These are phyloP conservation scores for Calamus simplicifolius DNA, from an alignment of 176 grass and related monocot species.

Conservation along the genomic window DNA sequence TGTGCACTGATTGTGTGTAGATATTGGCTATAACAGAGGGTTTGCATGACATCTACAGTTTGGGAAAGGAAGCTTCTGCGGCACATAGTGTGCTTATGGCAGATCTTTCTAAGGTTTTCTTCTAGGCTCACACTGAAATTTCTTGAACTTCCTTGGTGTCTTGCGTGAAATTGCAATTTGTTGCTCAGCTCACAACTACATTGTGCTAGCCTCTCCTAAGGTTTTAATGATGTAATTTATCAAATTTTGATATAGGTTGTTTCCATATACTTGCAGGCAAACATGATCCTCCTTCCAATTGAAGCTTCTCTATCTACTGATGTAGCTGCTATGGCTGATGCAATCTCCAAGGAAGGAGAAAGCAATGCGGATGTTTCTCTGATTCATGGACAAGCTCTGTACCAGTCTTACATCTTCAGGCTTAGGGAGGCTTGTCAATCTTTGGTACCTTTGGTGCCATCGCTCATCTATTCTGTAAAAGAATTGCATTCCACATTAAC, in stretches of 20 bases:
- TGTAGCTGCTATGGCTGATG: conserved; percentile 62
- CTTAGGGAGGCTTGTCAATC: conserved; percentile 71
- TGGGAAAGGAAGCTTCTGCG: conserved; percentile 70
- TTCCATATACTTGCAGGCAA: conserved; percentile 40
- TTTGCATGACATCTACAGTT: conserved; percentile 68
- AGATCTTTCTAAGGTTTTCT: conserved; percentile 80
- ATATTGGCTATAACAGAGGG: conserved; percentile 90
- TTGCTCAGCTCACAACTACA: too few relatives aligned
- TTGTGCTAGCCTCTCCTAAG: too few relatives aligned
- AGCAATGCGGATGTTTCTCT: conserved; percentile 43
- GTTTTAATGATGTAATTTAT: too few relatives aligned
- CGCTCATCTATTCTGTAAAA: conserved; percentile 46
- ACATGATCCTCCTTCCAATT: conserved; percentile 72
- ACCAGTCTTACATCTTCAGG: conserved; percentile 76
- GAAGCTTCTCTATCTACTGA: conserved; percentile 72
- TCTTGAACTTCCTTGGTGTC: conserved; percentile 22
- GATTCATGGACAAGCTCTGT: conserved; percentile 67
- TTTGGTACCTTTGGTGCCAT: conserved; percentile 55
- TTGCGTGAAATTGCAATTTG: not conserved
- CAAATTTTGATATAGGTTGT: too few relatives aligned
- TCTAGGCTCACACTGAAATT: conserved; percentile 6
- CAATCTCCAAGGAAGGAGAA: conserved; percentile 58
- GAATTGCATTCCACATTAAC: conserved; percentile 73
- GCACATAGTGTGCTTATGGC: conserved; percentile 62
- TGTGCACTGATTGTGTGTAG: conserved; percentile 32